Base-by-base conservation (phyloP, 495 filamentous ascomycete species). In the Penicillium flavigenum region DNA sequence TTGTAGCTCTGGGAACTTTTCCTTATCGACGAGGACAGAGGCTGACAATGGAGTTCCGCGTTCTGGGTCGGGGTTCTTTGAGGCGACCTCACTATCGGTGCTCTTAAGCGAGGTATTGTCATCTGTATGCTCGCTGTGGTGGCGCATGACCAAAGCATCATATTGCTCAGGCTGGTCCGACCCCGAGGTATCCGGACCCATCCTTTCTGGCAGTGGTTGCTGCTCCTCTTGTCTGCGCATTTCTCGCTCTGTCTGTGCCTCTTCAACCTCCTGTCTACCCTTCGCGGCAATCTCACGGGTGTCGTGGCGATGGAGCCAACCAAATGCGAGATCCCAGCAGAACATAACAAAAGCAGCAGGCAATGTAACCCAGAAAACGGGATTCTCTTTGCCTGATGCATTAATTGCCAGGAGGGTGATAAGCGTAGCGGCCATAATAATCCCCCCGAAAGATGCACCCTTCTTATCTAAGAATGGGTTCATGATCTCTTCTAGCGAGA, bases 401-500 rank as follows among this genome's bases (percentile, higher is more conserved):
- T 88, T 88, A 3, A 87, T 51, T 0, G 74, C 79, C 24, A 88
- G 72, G 5, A 86, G 64, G 2, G 81, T 82, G 52, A 85, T 72
- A 19, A 88, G 75, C 0, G 84, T 85, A 0, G 77, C 74, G 5
- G 83, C 75, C 83, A 88, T 87, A 54, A 88, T 75, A 34, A 82
- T 42, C 3, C 73, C 81, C 19, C 84, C 84, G 48, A 87, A 86
- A 0, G 71, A 72, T 1, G 86, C 86, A 29, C 86, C 80, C 11
- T 69, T 64, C 64, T 84, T 86, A 63, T 88, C 86, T 12, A 88
- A 58, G 62, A 85, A 88, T 1, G 86, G 86, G 57, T 88, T 87
- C 81, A 88, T 83, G 65, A 88, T 85, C 63, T 87, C 85, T 64
- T 86, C 85, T 0, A 88, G 74, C 0, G 82, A 83, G 10, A 86